Evolutionary conservation across 176 grass and related monocot genomes (phyloP), one percentile per base, ranked within the genome.

Genomic region (Carex littledalei): DNA sequence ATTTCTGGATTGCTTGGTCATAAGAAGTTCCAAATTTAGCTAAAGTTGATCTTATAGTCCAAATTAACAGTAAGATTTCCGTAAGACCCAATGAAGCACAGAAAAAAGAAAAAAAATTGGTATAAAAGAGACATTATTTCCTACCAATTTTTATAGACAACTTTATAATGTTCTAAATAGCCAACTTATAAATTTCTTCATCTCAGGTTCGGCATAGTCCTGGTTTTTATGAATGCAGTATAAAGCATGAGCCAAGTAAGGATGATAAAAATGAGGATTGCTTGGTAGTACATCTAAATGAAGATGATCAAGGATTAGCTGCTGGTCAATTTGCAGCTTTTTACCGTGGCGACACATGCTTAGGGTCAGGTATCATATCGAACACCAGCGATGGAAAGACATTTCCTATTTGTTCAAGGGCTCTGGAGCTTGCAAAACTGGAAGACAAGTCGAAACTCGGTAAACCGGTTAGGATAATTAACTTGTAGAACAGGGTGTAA

Each of bases 271-370:
- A 79, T 79, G 88, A 75, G 81, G 85, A 89, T 68, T 31, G 61
- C 85, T 53, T 99, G 77, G 70, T 62, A 20, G 93, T 99, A 24
- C 85, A 76, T 85, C 81, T 99, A 5, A 92, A 89, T 52, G 88
- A 94, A 86, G 96, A 99, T 49, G 96, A 92, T 63, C 96, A 95
- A 67, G 96, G 96, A 43, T 91, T 99, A 84, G 96, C 96, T 79
- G 91, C 91, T 4, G 93, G 91, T 17, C 96, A 99, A 52, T 95
- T 95, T 91, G 86, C 96, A 22, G 93, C 93, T 0, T 99, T 99
- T 88, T 95, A 99, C 81, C 39, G 29, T 59, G 84, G 84, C 56
- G 53, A 86, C 3, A 13, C 58, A 14, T 99, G 96, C 85, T 70
- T 95, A 78, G 93, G 93, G 6, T 95, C 96, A 37, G 96, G 93